Evolutionary conservation across 371 early-diverging fungal species (phyloP), one percentile per base, ranked within the genome.

Genomic region (Phascolomyces articulosus): DNA sequence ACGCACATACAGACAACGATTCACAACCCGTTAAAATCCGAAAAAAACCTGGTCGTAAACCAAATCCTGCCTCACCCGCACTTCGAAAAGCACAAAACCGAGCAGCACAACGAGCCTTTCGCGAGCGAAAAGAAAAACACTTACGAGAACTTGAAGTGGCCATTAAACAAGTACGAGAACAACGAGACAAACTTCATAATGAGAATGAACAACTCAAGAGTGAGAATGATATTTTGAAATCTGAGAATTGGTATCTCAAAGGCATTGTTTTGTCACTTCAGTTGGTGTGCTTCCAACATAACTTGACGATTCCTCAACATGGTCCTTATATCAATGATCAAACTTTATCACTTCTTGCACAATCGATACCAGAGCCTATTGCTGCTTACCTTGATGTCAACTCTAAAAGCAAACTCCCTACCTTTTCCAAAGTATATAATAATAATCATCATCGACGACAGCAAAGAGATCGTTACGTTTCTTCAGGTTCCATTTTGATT

Each of bases 41-140:
- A 63, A 92, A 89, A 67, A 93, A 93, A 75, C 93, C 96, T 10
- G 96, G 96, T 2, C 78, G 95, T 28, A 94, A 94, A 74, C 93
- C 92, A 16, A 89, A 87, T 62, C 89, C 87, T n/a, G 86, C 87
- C 23, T 87, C 87, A 4, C 89, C 87, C 15, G 87, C 87, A 8
- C 84, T 91, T 54, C 86, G 93, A 27, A 92, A 91, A 57, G 92
- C 90, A 23, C 93, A 93, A 67, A 93, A 93, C 73, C 72, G 93
- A 54, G 93, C 91, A 7, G 93, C 93, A 0, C 93, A 93, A 71
- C 83, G 93, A 27, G 93, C 93, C 2, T 93, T 93, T 70, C 79
- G 93, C 48, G 91, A 92, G 65, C 87, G 93, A 56, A 92, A 91
- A 70, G 91, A 92, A 67, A 70, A 85, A 55, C 90, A 92, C 63